Evolutionary conservation across 2,329 filamentous ascomycete genomes (phyloP).

Genomic region (Fusarium sp.): DNA sequence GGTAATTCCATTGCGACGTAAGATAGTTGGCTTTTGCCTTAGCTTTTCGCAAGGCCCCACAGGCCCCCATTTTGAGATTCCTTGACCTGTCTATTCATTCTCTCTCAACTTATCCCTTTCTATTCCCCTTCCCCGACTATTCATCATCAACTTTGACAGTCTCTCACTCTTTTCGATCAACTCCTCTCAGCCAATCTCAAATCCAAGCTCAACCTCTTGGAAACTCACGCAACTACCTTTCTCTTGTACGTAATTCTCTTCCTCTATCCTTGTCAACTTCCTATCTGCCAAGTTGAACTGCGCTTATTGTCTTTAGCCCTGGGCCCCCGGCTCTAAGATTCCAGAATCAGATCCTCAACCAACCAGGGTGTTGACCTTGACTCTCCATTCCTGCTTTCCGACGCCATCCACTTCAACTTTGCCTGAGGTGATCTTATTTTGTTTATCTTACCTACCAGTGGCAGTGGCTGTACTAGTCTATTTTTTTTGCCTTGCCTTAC

Average conservation of each 20-base stretch:
- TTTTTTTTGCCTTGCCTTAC: slow-evolving; percentile 19
- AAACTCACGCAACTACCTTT: neutral
- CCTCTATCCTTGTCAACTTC: neutral
- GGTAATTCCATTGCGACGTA: slow-evolving; percentile 27
- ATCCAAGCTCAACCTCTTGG: neutral
- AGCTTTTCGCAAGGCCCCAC: slow-evolving; percentile 20
- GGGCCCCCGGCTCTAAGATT: slow-evolving; percentile 43
- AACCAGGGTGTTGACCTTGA: slow-evolving; percentile 44
- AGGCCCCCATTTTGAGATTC: slow-evolving; percentile 11
- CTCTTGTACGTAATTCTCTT: neutral
- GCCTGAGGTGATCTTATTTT: slow-evolving; percentile 19
- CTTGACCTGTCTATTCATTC: slow-evolving; percentile 9
- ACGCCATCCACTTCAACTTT: slow-evolving; percentile 29
- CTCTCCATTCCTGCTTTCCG: slow-evolving; percentile 45
- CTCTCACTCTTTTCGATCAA: neutral
- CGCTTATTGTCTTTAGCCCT: slow-evolving; percentile 46
- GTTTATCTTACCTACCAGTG: slow-evolving; percentile 15
- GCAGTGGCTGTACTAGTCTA: slow-evolving; percentile 17
- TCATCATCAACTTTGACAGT: slow-evolving; percentile 14
- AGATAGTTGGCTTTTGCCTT: slow-evolving; percentile 29
- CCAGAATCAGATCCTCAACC: slow-evolving; percentile 47
- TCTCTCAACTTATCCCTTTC: slow-evolving; percentile 23
- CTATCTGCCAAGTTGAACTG: slow-evolving; percentile 40
- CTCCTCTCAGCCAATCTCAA: neutral
- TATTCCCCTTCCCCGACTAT: slow-evolving; percentile 5